Evolutionary conservation across 371 early-diverging fungal genomes (phyloP), one percentile per base, ranked within the genome.

Genomic region (Mucor piriformis): DNA sequence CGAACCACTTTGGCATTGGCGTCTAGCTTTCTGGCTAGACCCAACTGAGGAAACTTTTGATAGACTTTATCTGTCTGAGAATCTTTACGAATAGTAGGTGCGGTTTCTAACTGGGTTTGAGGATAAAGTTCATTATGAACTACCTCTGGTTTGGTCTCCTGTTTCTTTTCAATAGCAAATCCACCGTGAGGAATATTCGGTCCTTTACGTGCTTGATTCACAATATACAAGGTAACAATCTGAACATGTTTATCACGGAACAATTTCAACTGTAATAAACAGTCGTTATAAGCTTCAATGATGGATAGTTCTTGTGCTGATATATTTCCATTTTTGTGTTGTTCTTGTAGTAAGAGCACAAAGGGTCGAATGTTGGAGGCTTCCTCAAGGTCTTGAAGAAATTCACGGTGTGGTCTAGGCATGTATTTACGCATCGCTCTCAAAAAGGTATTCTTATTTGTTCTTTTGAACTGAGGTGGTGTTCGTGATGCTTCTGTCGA

Each of bases 241-340:
- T 92, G 91, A 35, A 98, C 88, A 67, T 98, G 98, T 40, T 81
- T 86, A 67, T 95, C 94, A 8, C 98, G 74, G 84, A 98, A 97
- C 10, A 77, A 61, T 69, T 91, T 91, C 73, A 98, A 82, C 57
- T 85, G 82, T 23, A 81, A 82, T 11, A 96, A 76, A 70, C 92
- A 92, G 10, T 69, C 77, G 66, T 98, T 95, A 76, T 89, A 97
- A 16, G 81, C 77, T 2, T 79, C 65, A 7, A 79, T 54, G 12
- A 88, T 40, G 5, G 58, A 60, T 8, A 32, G 40, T 50, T 74
- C 77, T 18, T 64, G 53, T 6, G 33, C 24, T 6, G 72, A 54
- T 3, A 49, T 32, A 0, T 49, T 54, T 5, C 64, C 59, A 11
- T 47, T 66, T 21, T 52, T 20, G 49, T 65, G 50, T 13, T 64